Evolutionary conservation across 106 monocot genomes (phyloP).

Genomic region (Xerophyta viscosa): DNA sequence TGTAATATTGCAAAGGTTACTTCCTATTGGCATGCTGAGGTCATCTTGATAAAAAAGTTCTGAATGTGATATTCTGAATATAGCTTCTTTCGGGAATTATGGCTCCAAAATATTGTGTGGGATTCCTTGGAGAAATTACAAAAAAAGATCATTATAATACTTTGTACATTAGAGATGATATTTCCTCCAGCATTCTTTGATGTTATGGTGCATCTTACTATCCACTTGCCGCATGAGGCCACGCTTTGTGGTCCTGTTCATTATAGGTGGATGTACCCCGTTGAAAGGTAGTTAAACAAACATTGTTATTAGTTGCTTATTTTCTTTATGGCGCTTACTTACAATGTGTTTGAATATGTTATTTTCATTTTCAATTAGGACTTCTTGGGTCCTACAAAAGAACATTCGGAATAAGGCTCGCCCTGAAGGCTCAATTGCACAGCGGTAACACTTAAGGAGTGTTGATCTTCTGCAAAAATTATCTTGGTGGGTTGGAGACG

Average conservation of each 20-base stretch:
- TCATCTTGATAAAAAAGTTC: background rate
- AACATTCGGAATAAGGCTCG: background rate
- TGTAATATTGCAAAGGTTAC: background rate
- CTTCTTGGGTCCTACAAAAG: background rate
- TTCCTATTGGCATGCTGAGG: background rate
- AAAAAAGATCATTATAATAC: background rate
- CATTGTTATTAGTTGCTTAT: background rate
- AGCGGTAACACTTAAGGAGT: background rate
- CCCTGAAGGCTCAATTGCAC: background rate
- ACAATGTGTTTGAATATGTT: background rate
- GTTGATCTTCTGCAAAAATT: background rate
- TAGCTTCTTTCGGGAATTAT: background rate
- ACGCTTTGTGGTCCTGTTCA: constrained; percentile 2
- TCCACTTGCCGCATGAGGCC: constrained; percentile 5
- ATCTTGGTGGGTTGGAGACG: background rate
- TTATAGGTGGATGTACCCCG: constrained; percentile 13
- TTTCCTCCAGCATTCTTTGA: constrained; percentile 11
- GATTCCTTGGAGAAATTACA: background rate
- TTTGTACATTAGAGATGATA: constrained; percentile 1
- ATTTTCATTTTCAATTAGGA: background rate
- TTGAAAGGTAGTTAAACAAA: background rate
- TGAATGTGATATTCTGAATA: background rate
- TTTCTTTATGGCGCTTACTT: background rate
- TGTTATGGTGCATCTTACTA: constrained; percentile 10
- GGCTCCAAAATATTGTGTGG: background rate